A percentile compares a stretch with the other conserved stretches of the same genome.
phyloP scores from a whole-genome alignment of 495 filamentous ascomycete species.

The Penicillium lividum region DNA sequence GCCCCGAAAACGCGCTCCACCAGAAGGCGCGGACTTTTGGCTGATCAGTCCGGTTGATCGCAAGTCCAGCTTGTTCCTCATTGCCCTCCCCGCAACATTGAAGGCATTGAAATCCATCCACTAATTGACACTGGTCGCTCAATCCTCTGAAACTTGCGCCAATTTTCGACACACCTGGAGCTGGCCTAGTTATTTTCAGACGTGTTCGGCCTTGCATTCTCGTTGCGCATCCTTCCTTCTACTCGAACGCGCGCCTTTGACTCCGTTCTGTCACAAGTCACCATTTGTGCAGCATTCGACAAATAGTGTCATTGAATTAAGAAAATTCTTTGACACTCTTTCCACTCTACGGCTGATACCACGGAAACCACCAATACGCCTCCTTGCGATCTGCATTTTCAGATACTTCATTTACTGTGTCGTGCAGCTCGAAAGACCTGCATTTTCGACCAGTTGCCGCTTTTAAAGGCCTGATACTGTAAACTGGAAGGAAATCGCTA shows the following conservation, averaged over 20 bases:
- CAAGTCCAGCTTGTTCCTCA: constrained; percentile 20
- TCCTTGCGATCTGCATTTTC: not conserved
- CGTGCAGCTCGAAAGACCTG: not conserved
- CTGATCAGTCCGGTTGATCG: constrained; percentile 32
- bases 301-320: not conserved
- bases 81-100: constrained; percentile 23
- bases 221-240: constrained; percentile 21
- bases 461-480: not conserved
- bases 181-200: not conserved
- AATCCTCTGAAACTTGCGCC: not conserved
- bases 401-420: not conserved
- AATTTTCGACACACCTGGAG: not conserved
- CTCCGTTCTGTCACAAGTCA: constrained; percentile 1
- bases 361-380: not conserved
- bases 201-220: not conserved
- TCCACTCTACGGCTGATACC: not conserved
- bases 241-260: constrained; percentile 18
- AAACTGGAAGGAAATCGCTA: not conserved
- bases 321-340: not conserved
- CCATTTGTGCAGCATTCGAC: not conserved
- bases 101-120: constrained; percentile 24
- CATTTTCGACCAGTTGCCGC: not conserved
- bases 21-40: constrained; percentile 35
- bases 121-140: constrained; percentile 13
- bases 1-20: constrained; percentile 18